These are phyloP conservation scores for Rhododendron mucronatum DNA, from an alignment of 148 eudicot species.

Conservation along the genomic window DNA sequence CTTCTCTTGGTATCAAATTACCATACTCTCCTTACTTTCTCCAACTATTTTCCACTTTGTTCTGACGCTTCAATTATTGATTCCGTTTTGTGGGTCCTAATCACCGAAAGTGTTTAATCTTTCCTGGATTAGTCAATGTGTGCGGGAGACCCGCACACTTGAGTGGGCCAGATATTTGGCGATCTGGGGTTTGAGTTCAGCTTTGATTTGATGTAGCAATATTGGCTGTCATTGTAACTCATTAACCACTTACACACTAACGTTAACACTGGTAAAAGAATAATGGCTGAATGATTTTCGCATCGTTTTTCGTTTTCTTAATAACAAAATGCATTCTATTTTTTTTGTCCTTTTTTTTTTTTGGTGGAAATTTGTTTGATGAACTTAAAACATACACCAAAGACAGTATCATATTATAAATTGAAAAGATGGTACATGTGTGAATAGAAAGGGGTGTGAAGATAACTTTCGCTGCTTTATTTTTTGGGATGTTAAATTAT, in stretches of 20 bases:
- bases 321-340: not conserved
- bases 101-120: not conserved
- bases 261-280: not conserved
- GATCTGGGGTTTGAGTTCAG: not conserved
- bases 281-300: not conserved
- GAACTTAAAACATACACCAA: not conserved
- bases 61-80: not conserved
- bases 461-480: not conserved
- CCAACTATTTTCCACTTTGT: not conserved
- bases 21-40: constrained; percentile 2
- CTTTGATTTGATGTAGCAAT: no score
- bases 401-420: not conserved
- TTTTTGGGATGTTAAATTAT: not conserved
- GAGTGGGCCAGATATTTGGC: not conserved
- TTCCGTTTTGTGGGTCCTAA: not conserved
- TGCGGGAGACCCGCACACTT: not conserved
- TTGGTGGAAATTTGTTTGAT: not conserved
- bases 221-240: not conserved
- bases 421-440: not conserved
- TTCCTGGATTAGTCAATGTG: not conserved
- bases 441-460: not conserved
- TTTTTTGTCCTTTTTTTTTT: not conserved
- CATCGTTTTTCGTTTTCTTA: not conserved
- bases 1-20: constrained; percentile 65
- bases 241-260: not conserved